Percentiles rank a stretch among this genome's conserved stretches.
phyloP scores from a whole-genome alignment of 2,329 filamentous ascomycete species.

The Aspergillus vadensis region DNA sequence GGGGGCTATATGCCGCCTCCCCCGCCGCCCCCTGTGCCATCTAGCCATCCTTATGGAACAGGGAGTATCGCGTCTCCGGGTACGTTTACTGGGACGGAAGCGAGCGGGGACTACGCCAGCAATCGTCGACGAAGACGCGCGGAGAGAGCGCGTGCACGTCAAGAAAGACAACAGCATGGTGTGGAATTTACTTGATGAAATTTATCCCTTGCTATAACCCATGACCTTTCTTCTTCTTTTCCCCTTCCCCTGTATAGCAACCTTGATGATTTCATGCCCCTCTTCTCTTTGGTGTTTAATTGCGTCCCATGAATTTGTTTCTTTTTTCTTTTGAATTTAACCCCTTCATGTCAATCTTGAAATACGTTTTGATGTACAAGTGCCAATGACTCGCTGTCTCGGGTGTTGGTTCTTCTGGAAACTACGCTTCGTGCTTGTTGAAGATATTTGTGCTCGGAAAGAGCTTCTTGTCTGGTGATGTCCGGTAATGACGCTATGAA shows the following conservation, averaged over 20 bases:
- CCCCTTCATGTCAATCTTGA: conserved; percentile 1
- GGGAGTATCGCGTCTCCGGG: conserved; percentile 46
- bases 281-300: background rate
- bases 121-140: conserved; percentile 57
- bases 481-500: conserved; percentile 2
- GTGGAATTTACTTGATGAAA: conserved; percentile 52
- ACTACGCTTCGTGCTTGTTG: background rate
- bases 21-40: conserved; percentile 42
- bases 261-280: conserved; percentile 9
- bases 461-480: background rate
- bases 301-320: conserved; percentile 3
- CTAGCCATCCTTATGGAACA: conserved; percentile 43
- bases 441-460: background rate
- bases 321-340: background rate
- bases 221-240: background rate
- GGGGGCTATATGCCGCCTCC: conserved; percentile 29
- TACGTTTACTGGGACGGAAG: conserved; percentile 52
- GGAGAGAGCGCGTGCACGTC: conserved; percentile 51
- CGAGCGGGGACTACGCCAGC: conserved; percentile 54
- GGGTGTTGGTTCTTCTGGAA: background rate
- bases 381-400: background rate
- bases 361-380: background rate
- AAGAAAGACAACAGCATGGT: conserved; percentile 48
- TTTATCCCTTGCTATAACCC: background rate
- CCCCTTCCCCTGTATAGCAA: conserved; percentile 13